These are phyloP conservation scores for Corymbia citriodora DNA, from an alignment of 441 rosid genomes.

Conservation along the genomic window DNA sequence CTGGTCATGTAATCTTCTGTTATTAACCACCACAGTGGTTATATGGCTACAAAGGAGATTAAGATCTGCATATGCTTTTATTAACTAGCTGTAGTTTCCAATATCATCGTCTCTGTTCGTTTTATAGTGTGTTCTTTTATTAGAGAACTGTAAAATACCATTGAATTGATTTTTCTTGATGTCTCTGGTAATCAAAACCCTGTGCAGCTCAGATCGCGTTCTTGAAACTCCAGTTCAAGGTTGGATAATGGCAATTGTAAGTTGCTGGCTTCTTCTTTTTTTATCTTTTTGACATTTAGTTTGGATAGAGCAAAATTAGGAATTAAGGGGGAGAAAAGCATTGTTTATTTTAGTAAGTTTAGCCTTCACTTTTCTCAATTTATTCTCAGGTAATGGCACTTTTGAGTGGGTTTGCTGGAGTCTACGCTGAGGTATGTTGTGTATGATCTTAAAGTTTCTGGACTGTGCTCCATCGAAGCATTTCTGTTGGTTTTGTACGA, in stretches of 20 bases:
- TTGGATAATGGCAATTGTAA: constrained; percentile 97
- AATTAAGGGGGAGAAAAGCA: background rate
- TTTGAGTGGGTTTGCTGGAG: constrained; percentile 95
- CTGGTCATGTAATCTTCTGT: background rate
- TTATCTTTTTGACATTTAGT: background rate
- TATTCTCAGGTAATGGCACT: constrained; percentile 85
- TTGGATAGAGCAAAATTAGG: background rate
- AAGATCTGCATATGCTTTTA: background rate
- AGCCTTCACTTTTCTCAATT: background rate
- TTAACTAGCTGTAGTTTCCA: background rate
- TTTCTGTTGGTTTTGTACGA: background rate
- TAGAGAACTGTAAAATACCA: background rate
- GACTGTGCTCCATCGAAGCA: background rate
- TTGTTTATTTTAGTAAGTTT: background rate
- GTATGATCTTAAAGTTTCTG: background rate
- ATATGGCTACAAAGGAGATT: background rate
- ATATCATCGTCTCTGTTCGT: background rate
- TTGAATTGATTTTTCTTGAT: background rate
- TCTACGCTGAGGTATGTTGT: constrained; percentile 75
- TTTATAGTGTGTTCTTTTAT: background rate
- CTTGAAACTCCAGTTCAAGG: constrained; percentile 85
- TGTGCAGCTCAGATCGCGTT: constrained; percentile 84
- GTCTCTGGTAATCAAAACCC: constrained; percentile 1
- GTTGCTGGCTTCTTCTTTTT: constrained; percentile 13
- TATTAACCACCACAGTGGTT: background rate